Conservation (phyloP, 2,329 filamentous ascomycete genomes). For the Diaporthe ampelina region DNA sequence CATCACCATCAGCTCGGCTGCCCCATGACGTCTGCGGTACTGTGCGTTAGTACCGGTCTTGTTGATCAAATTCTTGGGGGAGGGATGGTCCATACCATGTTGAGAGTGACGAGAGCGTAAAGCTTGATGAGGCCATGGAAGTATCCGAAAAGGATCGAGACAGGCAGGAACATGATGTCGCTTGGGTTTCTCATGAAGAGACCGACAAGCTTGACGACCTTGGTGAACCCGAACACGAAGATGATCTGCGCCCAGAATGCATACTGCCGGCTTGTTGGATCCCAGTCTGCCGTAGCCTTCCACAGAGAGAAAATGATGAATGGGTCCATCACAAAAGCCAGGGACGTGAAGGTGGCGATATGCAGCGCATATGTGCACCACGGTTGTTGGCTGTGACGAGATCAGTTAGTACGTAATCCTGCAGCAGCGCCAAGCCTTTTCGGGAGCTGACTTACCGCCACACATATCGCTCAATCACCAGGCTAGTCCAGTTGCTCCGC, state of each 20-base stretch:
- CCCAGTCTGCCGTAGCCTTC: constrained; percentile 76
- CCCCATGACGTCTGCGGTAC: constrained; percentile 88
- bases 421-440: constrained; percentile 38
- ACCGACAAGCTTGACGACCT: constrained; percentile 90
- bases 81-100: constrained; percentile 74
- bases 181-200: constrained; percentile 87
- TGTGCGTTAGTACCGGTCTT: constrained; percentile 34
- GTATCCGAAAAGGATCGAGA: constrained; percentile 93
- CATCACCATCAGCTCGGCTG: constrained; percentile 91
- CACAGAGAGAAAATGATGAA: constrained; percentile 78
- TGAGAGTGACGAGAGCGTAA: constrained; percentile 85
- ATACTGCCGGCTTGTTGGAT: constrained; percentile 63
- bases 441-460: constrained; percentile 78
- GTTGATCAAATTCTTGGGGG: not conserved
- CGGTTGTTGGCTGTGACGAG: constrained; percentile 78
- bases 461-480: constrained; percentile 86
- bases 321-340: constrained; percentile 84
- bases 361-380: constrained; percentile 97
- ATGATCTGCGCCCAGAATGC: constrained; percentile 73
- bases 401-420: constrained; percentile 28
- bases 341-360: constrained; percentile 90
- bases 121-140: constrained; percentile 94
- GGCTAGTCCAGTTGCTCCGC: constrained; percentile 94
- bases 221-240: constrained; percentile 87
- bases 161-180: constrained; percentile 83